Percentiles rank a stretch among this genome's conserved stretches.
Conservation (phyloP, 306 rosid species). For the Lathyrus aphaca region DNA sequence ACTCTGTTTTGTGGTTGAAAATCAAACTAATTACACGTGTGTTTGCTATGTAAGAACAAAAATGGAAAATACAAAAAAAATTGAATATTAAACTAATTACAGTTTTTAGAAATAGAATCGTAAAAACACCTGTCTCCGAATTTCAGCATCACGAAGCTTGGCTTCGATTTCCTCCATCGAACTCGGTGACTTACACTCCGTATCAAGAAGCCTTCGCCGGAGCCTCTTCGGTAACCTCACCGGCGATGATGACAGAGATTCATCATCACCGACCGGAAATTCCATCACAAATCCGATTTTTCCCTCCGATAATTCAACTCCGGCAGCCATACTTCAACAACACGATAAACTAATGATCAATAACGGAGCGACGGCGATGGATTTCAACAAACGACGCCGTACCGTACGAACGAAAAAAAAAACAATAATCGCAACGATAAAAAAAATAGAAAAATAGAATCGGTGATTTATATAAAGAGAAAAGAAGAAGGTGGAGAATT, state of each 20-base stretch:
- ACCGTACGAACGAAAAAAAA: slow-evolving; percentile 17
- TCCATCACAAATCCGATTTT: slow-evolving; percentile 52
- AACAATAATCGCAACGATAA: background rate
- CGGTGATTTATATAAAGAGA: background rate
- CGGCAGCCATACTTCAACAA: slow-evolving; percentile 50
- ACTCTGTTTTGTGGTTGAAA: slow-evolving; percentile 19
- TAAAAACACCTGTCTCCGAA: slow-evolving; percentile 80
- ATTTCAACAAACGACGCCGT: slow-evolving; percentile 34
- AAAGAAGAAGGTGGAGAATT: background rate
- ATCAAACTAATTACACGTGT: slow-evolving; percentile 32
- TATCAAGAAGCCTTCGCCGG: slow-evolving; percentile 59
- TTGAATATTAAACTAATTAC: slow-evolving; percentile 38
- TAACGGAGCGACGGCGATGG: slow-evolving; percentile 37
- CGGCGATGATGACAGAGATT: slow-evolving; percentile 59
- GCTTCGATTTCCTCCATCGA: slow-evolving; percentile 85
- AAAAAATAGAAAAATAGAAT: background rate
- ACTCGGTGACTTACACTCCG: slow-evolving; percentile 71
- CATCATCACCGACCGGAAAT: slow-evolving; percentile 48
- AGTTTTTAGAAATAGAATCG: slow-evolving; percentile 1
- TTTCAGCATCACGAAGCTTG: slow-evolving; percentile 86
- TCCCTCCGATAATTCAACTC: slow-evolving; percentile 55
- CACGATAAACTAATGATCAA: background rate
- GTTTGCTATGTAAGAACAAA: background rate
- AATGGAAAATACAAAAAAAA: no score
- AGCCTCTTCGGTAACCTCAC: slow-evolving; percentile 77